A percentile compares a stretch with the other conserved stretches of the same genome.
Evolutionary conservation across 257 asterid genomes (phyloP).

Genomic region (Buddleja alternifolia): DNA sequence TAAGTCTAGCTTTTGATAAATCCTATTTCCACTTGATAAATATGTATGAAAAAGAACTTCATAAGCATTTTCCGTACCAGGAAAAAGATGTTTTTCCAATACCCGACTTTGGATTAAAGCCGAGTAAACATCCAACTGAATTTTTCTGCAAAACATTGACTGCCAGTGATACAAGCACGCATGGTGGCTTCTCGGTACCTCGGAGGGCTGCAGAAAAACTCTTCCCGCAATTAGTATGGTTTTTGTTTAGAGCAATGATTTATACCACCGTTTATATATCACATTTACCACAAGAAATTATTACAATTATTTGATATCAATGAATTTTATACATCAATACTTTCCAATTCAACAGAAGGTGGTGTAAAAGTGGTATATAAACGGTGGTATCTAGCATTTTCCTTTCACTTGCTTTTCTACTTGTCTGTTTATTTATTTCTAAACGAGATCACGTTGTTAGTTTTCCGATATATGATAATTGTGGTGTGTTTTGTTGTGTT

Average conservation of each 20-base stretch:
- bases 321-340: too few species aligned
- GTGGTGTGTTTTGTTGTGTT: neutral
- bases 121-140: constrained; percentile 85
- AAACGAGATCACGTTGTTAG: neutral
- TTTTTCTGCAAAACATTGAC: constrained; percentile 96
- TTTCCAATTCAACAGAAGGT: too few species aligned
- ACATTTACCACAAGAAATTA: too few species aligned
- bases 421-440: neutral
- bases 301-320: too few species aligned
- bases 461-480: neutral
- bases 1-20: constrained; percentile 38
- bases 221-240: constrained; percentile 77
- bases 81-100: constrained; percentile 87
- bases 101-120: constrained; percentile 79
- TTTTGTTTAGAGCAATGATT: constrained; percentile 23
- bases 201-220: constrained; percentile 96
- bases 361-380: too few species aligned
- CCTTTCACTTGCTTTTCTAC: neutral
- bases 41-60: neutral
- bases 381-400: too few species aligned
- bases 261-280: too few species aligned
- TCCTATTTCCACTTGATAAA: neutral
- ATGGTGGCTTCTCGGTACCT: constrained; percentile 97
- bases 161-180: constrained; percentile 97
- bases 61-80: constrained; percentile 41